phyloP scores from a whole-genome alignment of 1,284 basidiomycete species.

The Cutaneotrichosporon dermatis region DNA sequence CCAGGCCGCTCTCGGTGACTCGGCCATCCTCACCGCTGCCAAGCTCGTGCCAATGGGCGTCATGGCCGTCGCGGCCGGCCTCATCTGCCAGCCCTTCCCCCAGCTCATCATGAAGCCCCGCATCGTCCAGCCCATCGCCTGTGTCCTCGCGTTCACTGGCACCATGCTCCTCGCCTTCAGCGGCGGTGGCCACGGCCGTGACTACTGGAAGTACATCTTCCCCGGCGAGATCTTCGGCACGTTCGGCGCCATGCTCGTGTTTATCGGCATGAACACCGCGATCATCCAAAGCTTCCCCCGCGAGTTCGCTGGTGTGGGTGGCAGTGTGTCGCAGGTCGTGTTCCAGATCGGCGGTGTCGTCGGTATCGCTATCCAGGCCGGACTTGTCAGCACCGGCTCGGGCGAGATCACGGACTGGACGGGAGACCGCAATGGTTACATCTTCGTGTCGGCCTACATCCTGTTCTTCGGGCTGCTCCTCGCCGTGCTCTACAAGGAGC shows the following conservation, averaged over 20 bases:
- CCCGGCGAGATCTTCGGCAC: conserved; percentile 39
- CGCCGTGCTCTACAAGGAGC: conserved; percentile 30
- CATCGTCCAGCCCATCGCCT: conserved; percentile 35
- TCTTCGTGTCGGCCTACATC: conserved; percentile 37
- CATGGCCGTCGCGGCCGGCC: conserved; percentile 37
- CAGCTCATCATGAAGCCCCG: conserved; percentile 37
- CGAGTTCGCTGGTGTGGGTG: conserved; percentile 38
- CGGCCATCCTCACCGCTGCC: conserved; percentile 41
- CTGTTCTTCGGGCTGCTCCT: conserved; percentile 35
- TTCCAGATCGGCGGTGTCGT: conserved; percentile 45
- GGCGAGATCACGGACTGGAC: conserved; percentile 37
- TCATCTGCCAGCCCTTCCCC: conserved; percentile 30
- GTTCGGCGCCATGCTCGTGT: conserved; percentile 39
- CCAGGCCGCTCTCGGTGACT: conserved; percentile 36
- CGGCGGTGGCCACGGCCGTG: conserved; percentile 32
- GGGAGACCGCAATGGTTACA: conserved; percentile 36
- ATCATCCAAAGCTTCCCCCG: conserved; percentile 38
- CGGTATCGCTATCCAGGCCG: conserved; percentile 42
- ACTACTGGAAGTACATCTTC: conserved; percentile 44
- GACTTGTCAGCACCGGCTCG: conserved; percentile 29
- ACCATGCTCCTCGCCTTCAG: conserved; percentile 42
- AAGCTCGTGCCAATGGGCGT: conserved; percentile 45
- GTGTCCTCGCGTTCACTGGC: conserved; percentile 34
- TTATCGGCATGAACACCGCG: conserved; percentile 41
- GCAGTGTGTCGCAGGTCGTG: conserved; percentile 40